Evolutionary conservation across 208 protist species (phyloP), one percentile per base, ranked within the genome.

Genomic region (Leishmania braziliensis): DNA sequence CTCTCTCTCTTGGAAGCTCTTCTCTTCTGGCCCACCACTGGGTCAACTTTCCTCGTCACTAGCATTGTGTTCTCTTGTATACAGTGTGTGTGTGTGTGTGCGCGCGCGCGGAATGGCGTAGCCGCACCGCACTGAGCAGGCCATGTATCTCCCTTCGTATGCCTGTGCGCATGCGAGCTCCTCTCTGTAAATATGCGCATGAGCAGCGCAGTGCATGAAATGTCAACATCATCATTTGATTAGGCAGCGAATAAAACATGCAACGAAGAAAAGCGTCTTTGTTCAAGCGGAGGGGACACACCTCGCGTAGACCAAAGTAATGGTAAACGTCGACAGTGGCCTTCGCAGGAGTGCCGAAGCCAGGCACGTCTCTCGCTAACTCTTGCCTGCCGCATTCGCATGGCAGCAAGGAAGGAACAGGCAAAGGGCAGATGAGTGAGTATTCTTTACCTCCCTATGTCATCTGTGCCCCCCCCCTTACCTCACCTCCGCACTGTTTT

Each of bases 21-120:
- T 70, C 36, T n/a, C 69, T 86, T 71, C 53, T 66, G 43, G 43
- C 43, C 43, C 43, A 46, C 43, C 43, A 46, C 43, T 46, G 43
- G 43, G 43, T 46, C 9, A 39, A 16, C 43, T 54, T 29, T 46
- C 43, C 43, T 46, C 43, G 2, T 46, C 43, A 46, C 43, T 46
- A 46, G 4, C 4, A 46, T 46, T 29, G n/a, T 12, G 29, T n/a
- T 54, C 43, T 29, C 69, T 54, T 23, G 6, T 23, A 69, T 6
- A 69, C 33, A 23, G 23, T 56, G 3, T 75, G 23, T 39, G 23
- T 56, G 3, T 75, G 23, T 75, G n/a, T 43, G 43, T 53, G 39
- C 46, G 9, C 0, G 3, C 39, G 23, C 18, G 72, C 4, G 3
- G 51, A 33, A 76, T 48, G 51, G 16, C 16, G 51, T 76, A 14